Conservation (phyloP, 345 rosid species). For the Noccaea caerulescens region DNA sequence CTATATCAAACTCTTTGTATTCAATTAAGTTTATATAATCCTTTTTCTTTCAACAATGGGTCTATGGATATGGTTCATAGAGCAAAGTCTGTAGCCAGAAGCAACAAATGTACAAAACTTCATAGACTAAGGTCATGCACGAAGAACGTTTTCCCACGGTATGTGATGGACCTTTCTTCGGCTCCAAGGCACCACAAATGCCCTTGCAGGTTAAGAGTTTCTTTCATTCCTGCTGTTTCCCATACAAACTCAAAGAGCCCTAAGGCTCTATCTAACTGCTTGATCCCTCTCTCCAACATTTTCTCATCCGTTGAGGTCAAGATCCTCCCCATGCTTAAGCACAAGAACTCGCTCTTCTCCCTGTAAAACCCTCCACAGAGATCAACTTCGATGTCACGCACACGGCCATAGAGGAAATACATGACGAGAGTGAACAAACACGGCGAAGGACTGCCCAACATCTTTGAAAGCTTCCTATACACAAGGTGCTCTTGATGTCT, state of each 20-base stretch:
- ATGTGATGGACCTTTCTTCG: constrained; percentile 49
- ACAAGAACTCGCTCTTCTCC: constrained; percentile 42
- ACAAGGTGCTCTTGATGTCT: constrained; percentile 69
- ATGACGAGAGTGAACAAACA: constrained; percentile 74
- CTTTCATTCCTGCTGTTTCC: constrained; percentile 78
- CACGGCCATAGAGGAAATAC: constrained; percentile 70
- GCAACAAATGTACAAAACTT: constrained; percentile 27
- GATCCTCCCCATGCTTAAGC: constrained; percentile 68
- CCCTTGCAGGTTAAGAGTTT: constrained; percentile 60
- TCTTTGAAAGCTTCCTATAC: constrained; percentile 64
- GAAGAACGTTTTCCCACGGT: constrained; percentile 58
- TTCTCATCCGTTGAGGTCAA: constrained; percentile 60
- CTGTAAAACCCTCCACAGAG: constrained; percentile 60
- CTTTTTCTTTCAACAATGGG: constrained; percentile 11
- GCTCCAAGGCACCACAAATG: constrained; percentile 72
- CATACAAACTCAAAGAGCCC: constrained; percentile 66
- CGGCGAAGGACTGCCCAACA: constrained; percentile 69
- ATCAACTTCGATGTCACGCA: constrained; percentile 72
- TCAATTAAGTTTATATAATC: constrained; percentile 27
- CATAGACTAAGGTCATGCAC: constrained; percentile 63
- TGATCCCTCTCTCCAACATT: constrained; percentile 63
- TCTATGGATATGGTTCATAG: background rate
- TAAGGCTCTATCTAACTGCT: constrained; percentile 72
- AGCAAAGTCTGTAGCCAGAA: background rate
- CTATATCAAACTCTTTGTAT: constrained; percentile 34